Evolutionary conservation across 2,329 filamentous ascomycete species (phyloP).

Genomic region (Zymoseptoria ardabiliae): DNA sequence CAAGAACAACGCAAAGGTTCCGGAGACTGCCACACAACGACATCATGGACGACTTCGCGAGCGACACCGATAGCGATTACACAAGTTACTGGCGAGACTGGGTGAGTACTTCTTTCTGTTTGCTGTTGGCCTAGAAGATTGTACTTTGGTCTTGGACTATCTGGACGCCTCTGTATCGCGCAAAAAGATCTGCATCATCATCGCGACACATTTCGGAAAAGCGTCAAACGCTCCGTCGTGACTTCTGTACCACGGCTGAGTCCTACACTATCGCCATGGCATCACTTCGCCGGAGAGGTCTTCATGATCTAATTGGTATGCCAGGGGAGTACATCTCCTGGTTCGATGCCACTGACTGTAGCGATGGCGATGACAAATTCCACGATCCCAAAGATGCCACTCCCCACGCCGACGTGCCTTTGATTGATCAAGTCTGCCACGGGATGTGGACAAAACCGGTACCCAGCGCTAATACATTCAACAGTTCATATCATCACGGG

Average conservation of each 20-base stretch:
- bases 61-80: conserved; percentile 97
- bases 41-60: conserved; percentile 91
- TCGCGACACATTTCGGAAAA: neutral
- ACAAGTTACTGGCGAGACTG: conserved; percentile 99
- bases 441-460: neutral
- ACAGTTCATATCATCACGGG: conserved; percentile 94
- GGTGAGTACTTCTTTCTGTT: conserved; percentile 49
- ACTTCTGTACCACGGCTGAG: neutral
- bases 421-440: neutral
- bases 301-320: neutral
- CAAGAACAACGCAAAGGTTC: neutral
- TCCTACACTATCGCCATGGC: neutral
- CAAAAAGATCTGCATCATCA: neutral
- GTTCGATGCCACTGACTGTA: neutral
- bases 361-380: neutral
- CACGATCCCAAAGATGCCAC: neutral
- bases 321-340: neutral
- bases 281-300: neutral
- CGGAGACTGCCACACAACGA: neutral
- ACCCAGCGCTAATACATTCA: conserved; percentile 6
- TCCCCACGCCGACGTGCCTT: neutral
- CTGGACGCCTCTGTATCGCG: neutral
- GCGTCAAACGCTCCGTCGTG: neutral
- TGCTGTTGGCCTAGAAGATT: neutral
- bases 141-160: neutral